Conservation (phyloP, 2,329 filamentous ascomycete species). For the Trichoderma endophyticum region DNA sequence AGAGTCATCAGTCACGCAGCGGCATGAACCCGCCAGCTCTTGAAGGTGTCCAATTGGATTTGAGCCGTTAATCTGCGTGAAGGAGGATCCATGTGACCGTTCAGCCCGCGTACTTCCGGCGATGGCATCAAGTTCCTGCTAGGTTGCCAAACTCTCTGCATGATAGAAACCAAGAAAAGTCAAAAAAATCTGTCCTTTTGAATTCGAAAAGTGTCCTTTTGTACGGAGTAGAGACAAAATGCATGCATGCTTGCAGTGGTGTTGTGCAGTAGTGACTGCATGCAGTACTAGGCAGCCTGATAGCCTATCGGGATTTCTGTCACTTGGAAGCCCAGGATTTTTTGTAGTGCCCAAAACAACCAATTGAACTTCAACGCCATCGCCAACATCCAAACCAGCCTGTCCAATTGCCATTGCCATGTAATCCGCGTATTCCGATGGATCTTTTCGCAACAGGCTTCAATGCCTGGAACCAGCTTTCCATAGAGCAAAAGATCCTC, state of each 20-base stretch:
- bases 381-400: neutral
- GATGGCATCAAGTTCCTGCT: neutral
- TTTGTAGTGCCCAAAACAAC: neutral
- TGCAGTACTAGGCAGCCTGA: neutral
- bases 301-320: neutral
- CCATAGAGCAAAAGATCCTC: slow-evolving; percentile 29
- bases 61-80: neutral
- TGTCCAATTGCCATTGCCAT: neutral
- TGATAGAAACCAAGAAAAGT: neutral
- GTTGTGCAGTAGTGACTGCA: neutral
- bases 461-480: slow-evolving; percentile 58
- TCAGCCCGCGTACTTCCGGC: neutral
- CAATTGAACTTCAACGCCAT: neutral
- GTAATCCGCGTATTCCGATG: slow-evolving; percentile 32
- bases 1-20: neutral
- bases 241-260: neutral
- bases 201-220: neutral
- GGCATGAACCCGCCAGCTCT: neutral
- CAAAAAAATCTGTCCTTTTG: neutral
- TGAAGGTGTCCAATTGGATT: neutral
- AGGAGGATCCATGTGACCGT: neutral
- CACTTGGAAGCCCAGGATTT: neutral
- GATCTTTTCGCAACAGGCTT: slow-evolving; percentile 54
- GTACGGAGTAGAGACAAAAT: neutral
- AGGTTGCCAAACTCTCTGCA: neutral